Percentiles rank a stretch among this genome's conserved stretches.
Conservation (phyloP, 441 rosid species). For the Bruguiera hainesii region DNA sequence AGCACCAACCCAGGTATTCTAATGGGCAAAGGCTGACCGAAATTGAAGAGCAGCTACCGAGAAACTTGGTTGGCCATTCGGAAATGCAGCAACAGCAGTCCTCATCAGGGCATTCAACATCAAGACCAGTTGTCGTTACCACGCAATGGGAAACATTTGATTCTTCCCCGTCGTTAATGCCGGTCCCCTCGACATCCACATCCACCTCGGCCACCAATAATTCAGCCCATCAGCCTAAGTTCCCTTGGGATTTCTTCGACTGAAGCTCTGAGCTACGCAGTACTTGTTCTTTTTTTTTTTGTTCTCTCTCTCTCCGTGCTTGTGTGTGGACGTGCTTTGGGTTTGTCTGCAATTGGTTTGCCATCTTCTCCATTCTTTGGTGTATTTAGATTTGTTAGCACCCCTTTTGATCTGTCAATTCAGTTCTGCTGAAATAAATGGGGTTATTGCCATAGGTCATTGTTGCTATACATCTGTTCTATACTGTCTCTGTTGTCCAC, state of each 20-base stretch:
- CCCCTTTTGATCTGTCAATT: conserved; percentile 32
- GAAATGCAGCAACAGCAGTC: conserved; percentile 25
- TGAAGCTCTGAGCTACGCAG: conserved; percentile 28
- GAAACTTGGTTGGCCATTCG: conserved; percentile 35
- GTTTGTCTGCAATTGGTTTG: conserved; percentile 46
- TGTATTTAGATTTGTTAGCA: conserved; percentile 71
- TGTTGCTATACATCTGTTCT: neutral
- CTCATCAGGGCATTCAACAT: conserved; percentile 31
- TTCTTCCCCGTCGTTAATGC: conserved; percentile 36
- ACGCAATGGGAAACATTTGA: conserved; percentile 93
- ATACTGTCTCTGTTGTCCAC: neutral
- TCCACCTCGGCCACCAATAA: conserved; percentile 29
- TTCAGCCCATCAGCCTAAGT: conserved; percentile 49
- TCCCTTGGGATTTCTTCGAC: conserved; percentile 92
- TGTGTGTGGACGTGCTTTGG: conserved; percentile 66
- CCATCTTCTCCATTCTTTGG: conserved; percentile 61
- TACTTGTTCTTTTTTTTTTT: conserved; percentile 5
- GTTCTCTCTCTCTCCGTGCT: neutral
- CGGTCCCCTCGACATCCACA: conserved; percentile 38
- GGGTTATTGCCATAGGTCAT: conserved; percentile 25
- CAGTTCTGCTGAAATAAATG: conserved; percentile 37
- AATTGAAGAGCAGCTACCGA: conserved; percentile 36
- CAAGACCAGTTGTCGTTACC: conserved; percentile 58
- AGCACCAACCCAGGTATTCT: conserved; percentile 36
- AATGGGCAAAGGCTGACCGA: conserved; percentile 36